Conservation (phyloP, 768 basidiomycete genomes). For the Xanthoconium purpureum region DNA sequence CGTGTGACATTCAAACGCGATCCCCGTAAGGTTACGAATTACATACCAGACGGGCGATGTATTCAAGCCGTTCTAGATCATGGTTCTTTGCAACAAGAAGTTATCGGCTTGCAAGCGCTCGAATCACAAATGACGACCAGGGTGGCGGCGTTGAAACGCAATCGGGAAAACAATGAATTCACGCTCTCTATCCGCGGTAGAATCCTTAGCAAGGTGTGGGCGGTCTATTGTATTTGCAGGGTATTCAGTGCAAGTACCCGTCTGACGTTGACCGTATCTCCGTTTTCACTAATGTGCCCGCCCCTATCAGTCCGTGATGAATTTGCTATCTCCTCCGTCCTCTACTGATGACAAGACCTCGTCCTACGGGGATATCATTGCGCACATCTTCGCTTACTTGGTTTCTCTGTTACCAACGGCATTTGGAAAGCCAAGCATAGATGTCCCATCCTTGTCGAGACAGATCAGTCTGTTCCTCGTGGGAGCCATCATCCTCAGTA, state of each 20-base stretch:
- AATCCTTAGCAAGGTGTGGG: conserved; percentile 52
- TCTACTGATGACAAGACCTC: conserved; percentile 37
- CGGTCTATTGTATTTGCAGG: conserved; percentile 63
- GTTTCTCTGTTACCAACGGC: conserved; percentile 37
- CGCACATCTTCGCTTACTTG: conserved; percentile 39
- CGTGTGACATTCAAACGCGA: conserved; percentile 32
- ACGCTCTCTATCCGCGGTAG: conserved; percentile 54
- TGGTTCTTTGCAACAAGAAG: conserved; percentile 47
- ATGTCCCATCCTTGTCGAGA: conserved; percentile 43
- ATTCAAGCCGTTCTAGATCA: conserved; percentile 28
- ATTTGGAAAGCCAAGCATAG: conserved; percentile 30
- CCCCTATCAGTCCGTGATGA: conserved; percentile 30
- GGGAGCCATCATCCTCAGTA: conserved; percentile 72
- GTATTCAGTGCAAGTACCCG: conserved; percentile 52
- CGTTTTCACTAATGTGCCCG: conserved; percentile 15
- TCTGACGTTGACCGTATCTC: conserved; percentile 1
- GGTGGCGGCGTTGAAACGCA: conserved; percentile 47
- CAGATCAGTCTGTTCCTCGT: conserved; percentile 68
- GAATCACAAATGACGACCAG: conserved; percentile 66
- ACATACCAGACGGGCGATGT: not conserved
- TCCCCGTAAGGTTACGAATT: conserved; percentile 24
- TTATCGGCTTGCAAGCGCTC: conserved; percentile 62
- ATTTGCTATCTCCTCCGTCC: conserved; percentile 32
- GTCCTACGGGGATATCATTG: conserved; percentile 44
- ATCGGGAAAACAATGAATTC: conserved; percentile 48